phyloP scores from a whole-genome alignment of 2,329 filamentous ascomycete species.

The Xylariomycetidae sp. region DNA sequence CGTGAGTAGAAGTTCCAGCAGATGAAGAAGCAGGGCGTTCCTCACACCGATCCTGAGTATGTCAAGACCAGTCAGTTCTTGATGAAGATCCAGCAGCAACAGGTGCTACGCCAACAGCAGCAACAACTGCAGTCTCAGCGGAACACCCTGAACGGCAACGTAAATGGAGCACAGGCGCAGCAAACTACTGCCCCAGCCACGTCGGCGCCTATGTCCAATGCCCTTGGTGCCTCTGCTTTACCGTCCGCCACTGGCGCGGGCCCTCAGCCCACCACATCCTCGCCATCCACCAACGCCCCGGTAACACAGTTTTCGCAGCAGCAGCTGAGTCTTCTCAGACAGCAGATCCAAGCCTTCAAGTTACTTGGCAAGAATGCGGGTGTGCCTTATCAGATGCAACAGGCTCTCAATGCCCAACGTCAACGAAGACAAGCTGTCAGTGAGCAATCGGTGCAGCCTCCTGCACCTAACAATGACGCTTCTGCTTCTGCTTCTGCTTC shows the following conservation, averaged over 20 bases:
- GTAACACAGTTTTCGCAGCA: conserved; percentile 62
- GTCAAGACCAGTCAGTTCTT: conserved; percentile 76
- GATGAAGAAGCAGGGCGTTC: conserved; percentile 81
- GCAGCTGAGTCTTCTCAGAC: conserved; percentile 70
- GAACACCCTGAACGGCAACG: conserved; percentile 47
- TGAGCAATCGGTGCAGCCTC: conserved; percentile 38
- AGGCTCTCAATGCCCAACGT: conserved; percentile 72
- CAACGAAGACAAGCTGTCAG: conserved; percentile 56
- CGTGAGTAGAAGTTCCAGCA: conserved; percentile 71
- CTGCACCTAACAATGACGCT: conserved; percentile 30
- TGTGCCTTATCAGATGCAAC: conserved; percentile 71
- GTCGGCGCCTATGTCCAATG: conserved; percentile 29
- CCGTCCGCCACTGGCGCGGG: conserved; percentile 28
- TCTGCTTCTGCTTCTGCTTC: conserved; percentile 34
- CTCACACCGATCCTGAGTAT: conserved; percentile 78
- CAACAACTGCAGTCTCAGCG: conserved; percentile 42
- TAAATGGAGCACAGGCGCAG: conserved; percentile 44
- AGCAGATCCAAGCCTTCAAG: conserved; percentile 90
- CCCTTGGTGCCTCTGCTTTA: conserved; percentile 33
- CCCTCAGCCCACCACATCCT: conserved; percentile 26
- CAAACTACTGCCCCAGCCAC: conserved; percentile 27
- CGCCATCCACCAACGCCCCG: conserved; percentile 26
- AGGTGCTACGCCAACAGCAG: conserved; percentile 51
- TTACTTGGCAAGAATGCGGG: conserved; percentile 81
- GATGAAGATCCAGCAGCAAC: conserved; percentile 61